phyloP scores from a whole-genome alignment of 768 basidiomycete genomes.

The Pisolithus microcarpus region DNA sequence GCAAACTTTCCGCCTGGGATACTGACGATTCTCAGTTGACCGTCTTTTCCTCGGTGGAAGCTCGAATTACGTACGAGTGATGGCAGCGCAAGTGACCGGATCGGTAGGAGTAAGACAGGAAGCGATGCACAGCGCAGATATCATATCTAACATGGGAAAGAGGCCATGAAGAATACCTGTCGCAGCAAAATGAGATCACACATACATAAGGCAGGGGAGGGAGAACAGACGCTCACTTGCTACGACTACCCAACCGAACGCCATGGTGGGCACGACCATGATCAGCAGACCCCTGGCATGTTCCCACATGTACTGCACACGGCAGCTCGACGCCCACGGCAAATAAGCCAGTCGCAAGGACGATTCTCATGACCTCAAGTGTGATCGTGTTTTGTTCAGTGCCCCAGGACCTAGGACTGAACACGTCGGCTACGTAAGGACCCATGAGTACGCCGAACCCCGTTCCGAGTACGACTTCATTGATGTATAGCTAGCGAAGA shows the following conservation, averaged over 20 bases:
- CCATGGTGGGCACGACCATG: constrained; percentile 81
- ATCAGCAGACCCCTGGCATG: constrained; percentile 65
- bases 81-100: constrained; percentile 85
- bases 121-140: constrained; percentile 78
- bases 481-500: constrained; percentile 62
- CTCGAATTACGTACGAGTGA: constrained; percentile 44
- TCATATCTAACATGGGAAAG: constrained; percentile 63
- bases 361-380: constrained; percentile 78
- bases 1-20: constrained; percentile 63
- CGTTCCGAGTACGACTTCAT: constrained; percentile 91
- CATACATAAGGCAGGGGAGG: background rate
- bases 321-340: constrained; percentile 95
- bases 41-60: background rate
- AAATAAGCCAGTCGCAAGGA: constrained; percentile 88
- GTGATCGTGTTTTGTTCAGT: constrained; percentile 53
- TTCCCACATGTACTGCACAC: constrained; percentile 68
- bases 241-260: constrained; percentile 75
- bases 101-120: constrained; percentile 93
- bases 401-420: constrained; percentile 76
- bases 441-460: constrained; percentile 55
- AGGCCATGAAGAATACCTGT: constrained; percentile 60
- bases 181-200: background rate
- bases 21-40: background rate
- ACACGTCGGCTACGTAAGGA: constrained; percentile 62
- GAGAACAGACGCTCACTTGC: constrained; percentile 39